Percentiles rank a stretch among this genome's conserved stretches.
Evolutionary conservation across 1,284 basidiomycete species (phyloP).

Genomic region (Afroboletus lepidellus): DNA sequence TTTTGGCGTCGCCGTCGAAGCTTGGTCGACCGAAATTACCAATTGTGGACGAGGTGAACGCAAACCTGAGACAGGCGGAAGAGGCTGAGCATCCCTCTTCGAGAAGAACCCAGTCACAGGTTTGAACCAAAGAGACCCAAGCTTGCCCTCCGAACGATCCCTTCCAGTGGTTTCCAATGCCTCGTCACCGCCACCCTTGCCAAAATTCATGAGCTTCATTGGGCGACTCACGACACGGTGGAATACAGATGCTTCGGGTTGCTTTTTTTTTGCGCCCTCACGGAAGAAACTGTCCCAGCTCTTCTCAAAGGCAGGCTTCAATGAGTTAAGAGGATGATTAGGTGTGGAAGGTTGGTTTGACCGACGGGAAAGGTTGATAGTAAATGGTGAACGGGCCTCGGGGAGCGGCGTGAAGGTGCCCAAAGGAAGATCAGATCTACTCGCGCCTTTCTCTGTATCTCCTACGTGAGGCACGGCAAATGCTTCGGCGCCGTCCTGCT

Average conservation of each 20-base stretch:
- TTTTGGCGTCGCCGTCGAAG: conserved; percentile 24
- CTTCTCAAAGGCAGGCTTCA: conserved; percentile 39
- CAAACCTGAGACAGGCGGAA: conserved; percentile 14
- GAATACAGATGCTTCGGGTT: conserved; percentile 11
- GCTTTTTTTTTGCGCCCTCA: conserved; percentile 29
- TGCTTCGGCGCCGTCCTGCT: conserved; percentile 46
- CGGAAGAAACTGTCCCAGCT: conserved; percentile 54
- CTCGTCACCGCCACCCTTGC: conserved; percentile 32
- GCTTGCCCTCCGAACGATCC: conserved; percentile 16
- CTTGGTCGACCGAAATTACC: conserved; percentile 43
- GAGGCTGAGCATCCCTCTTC: conserved; percentile 19
- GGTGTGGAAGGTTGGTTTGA: conserved; percentile 30
- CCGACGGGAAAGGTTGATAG: conserved; percentile 42
- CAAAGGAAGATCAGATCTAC: conserved; percentile 33
- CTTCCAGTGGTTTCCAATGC: conserved; percentile 29
- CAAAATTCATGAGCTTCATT: conserved; percentile 46
- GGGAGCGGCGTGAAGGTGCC: conserved; percentile 53
- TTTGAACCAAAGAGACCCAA: conserved; percentile 30
- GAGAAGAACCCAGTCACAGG: conserved; percentile 23
- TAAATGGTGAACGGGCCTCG: conserved; percentile 33
- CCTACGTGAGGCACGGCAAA: conserved; percentile 29
- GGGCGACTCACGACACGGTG: conserved; percentile 35
- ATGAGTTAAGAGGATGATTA: conserved; percentile 32
- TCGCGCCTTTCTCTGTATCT: conserved; percentile 32
- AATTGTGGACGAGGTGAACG: conserved; percentile 38